phyloP scores from a whole-genome alignment of 108 stramenopile species.

The Cyclotella baltica region DNA sequence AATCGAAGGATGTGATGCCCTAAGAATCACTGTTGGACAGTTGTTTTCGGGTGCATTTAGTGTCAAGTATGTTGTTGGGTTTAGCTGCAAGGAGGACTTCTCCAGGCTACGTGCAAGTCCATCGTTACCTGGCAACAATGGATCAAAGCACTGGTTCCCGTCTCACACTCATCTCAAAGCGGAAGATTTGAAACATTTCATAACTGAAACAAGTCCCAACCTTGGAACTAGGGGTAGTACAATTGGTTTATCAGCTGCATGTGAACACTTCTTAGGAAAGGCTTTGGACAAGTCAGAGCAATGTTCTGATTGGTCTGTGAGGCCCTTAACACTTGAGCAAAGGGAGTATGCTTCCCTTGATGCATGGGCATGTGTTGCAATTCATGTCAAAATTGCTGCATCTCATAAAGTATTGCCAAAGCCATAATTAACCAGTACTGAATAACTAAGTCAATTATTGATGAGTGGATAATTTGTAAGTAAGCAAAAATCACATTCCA shows the following conservation, averaged over 20 bases:
- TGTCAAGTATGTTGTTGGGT: slow-evolving; percentile 60
- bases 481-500: too few species aligned
- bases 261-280: slow-evolving; percentile 70
- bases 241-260: slow-evolving; percentile 65
- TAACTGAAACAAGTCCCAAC: slow-evolving; percentile 49
- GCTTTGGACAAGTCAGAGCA: slow-evolving; percentile 82
- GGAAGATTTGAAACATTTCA: slow-evolving; percentile 54
- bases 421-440: slow-evolving; percentile 9
- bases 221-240: slow-evolving; percentile 29
- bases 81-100: slow-evolving; percentile 75
- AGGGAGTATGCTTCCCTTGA: slow-evolving; percentile 78
- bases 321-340: slow-evolving; percentile 70
- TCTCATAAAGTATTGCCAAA: background rate
- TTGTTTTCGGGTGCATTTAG: slow-evolving; percentile 54
- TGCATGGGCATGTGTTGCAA: slow-evolving; percentile 77
- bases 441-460: background rate
- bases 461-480: background rate
- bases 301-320: slow-evolving; percentile 66
- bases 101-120: slow-evolving; percentile 63
- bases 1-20: slow-evolving; percentile 60
- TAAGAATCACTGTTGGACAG: slow-evolving; percentile 61
- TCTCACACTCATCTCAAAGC: slow-evolving; percentile 38
- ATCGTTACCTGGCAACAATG: slow-evolving; percentile 10
- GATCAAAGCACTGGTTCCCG: slow-evolving; percentile 41
- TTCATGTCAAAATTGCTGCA: slow-evolving; percentile 51